Base-by-base conservation (phyloP, 2,329 filamentous ascomycete species). In the Xylariaceae sp. region DNA sequence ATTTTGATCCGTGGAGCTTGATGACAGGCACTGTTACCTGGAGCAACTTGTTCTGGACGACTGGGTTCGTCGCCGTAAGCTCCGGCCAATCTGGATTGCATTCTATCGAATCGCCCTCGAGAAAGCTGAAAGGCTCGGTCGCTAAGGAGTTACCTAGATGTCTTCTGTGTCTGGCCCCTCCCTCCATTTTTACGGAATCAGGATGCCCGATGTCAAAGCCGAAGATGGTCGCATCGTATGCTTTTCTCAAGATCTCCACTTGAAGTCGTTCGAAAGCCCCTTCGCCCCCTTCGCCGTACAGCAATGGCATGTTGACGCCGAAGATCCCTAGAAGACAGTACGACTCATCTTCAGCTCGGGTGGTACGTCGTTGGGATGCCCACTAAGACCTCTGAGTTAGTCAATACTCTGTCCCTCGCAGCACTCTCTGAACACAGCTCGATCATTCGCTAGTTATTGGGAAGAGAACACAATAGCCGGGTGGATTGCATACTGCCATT, bases 271-370 rank as follows among this genome's bases (percentile, higher is more conserved):
- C n/a, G 14, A 51, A 51, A 33, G 48, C 42, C 14, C 19, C 41
- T 9, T 45, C 14, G 6, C 48, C 48, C 48, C 43, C 14, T 36
- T 53, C 51, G 38, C 38, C 9, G 11, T 53, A 54, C 32, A 54
- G 9, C 12, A 54, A 45, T 4, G 48, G 51, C 45, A 54, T 51
- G 11, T 45, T 45, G 2, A 53, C 33, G 15, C 40, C 41, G 1
- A 51, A 6, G 1, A 53, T 33, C 11, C 51, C 48, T 11, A 53
- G 51, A 32, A 53, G 19, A 11, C 41, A 51, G 33, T 53, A 53
- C 11, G 49, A 49, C 27, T 45, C 39, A 31, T 50, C 53, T 27
- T 55, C 49, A 38, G 45, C n/a, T 12, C 49, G 31, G 19, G 41
- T 39, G 11, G 49, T 50, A n/a, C 12, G 15, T n/a, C 49, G 45